These are phyloP conservation scores for Tolypocladium guangdongense DNA, from an alignment of 2,329 filamentous ascomycete species.

Conservation along the genomic window DNA sequence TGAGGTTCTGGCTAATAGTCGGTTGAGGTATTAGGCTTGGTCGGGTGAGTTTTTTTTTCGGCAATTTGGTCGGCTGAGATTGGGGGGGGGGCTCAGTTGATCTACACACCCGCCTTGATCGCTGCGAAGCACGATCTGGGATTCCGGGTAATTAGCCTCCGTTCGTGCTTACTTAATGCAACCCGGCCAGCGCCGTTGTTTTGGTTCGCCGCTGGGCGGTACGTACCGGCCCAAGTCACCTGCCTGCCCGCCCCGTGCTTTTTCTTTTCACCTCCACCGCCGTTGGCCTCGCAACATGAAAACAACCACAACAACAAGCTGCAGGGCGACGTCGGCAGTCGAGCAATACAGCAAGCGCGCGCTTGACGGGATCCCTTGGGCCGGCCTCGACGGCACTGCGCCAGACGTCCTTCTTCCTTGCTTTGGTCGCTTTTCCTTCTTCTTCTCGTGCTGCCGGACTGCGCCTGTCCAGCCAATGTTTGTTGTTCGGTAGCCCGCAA, in stretches of 20 bases:
- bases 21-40: too few species aligned
- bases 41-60: too few species aligned
- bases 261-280: conserved; percentile 18
- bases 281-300: conserved; percentile 34
- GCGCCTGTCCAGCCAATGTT: conserved; percentile 22
- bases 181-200: background rate
- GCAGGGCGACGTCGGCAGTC: conserved; percentile 13
- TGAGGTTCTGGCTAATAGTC: too few species aligned
- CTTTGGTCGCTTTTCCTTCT: conserved; percentile 3
- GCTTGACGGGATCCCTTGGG: conserved; percentile 9
- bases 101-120: background rate
- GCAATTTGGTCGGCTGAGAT: too few species aligned
- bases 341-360: conserved; percentile 16
- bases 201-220: conserved; percentile 2
- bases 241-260: conserved; percentile 10
- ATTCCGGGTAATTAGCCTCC: conserved; percentile 12
- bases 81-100: too few species aligned
- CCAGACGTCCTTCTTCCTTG: conserved; percentile 1
- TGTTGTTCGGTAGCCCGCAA: conserved; percentile 25
- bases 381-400: conserved; percentile 1
- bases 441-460: conserved; percentile 6
- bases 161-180: conserved; percentile 14
- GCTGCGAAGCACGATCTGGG: conserved; percentile 5
- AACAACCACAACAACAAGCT: conserved; percentile 28
- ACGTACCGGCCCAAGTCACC: conserved; percentile 7